A percentile compares a stretch with the other conserved stretches of the same genome.
Evolutionary conservation across 441 rosid species (phyloP).

Genomic region (Theobroma grandiflorum): DNA sequence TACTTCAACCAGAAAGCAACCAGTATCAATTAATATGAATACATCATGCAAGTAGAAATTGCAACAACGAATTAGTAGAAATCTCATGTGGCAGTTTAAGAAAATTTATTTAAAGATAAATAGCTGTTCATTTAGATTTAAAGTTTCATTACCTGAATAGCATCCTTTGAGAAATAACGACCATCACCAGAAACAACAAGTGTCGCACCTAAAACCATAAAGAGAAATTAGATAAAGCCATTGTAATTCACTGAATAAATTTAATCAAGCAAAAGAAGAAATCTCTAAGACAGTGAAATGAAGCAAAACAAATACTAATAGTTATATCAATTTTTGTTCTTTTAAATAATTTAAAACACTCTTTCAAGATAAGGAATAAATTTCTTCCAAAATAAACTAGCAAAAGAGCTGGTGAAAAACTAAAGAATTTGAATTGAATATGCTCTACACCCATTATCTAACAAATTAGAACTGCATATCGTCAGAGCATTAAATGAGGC

Average conservation of each 20-base stretch:
- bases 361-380: conserved; percentile 17
- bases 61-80: background rate
- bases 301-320: background rate
- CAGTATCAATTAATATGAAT: conserved; percentile 1
- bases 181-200: conserved; percentile 99
- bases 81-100: background rate
- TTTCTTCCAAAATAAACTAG: conserved; percentile 11
- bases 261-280: background rate
- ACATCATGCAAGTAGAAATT: background rate
- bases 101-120: background rate
- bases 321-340: background rate
- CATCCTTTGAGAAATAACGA: conserved; percentile 91
- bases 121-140: conserved; percentile 12
- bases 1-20: background rate
- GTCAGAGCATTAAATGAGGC: background rate
- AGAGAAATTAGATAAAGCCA: conserved; percentile 16
- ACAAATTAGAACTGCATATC: background rate
- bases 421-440: background rate
- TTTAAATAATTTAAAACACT: background rate
- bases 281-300: background rate
- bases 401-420: background rate
- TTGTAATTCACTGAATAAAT: background rate
- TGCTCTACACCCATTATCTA: conserved; percentile 15
- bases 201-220: conserved; percentile 71
- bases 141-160: conserved; percentile 74